phyloP scores from a whole-genome alignment of 805 yeast species.

The Candida vartiovaarae region DNA sequence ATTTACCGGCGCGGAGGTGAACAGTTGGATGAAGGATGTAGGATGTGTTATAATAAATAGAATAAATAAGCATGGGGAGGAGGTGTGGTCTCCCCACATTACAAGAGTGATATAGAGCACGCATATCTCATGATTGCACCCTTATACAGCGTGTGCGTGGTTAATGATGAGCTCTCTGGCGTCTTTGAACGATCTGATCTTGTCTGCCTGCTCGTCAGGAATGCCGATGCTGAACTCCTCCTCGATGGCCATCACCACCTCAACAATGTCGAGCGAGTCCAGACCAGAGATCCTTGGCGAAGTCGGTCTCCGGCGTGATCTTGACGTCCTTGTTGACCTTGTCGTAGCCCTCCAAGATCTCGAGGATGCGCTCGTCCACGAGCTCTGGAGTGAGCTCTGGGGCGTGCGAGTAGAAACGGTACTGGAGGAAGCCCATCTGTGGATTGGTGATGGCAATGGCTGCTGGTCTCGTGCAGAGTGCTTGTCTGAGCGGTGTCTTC shows the following conservation, averaged over 20 bases:
- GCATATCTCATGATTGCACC: background rate
- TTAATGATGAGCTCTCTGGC: conserved; percentile 65
- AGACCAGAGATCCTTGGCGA: conserved; percentile 60
- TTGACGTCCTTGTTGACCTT: conserved; percentile 32
- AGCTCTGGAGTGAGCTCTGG: conserved; percentile 58
- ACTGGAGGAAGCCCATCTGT: background rate
- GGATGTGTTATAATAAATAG: too few relatives aligned
- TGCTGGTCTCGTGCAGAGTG: too few relatives aligned
- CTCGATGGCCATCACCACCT: conserved; percentile 67
- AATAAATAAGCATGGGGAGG: too few relatives aligned
- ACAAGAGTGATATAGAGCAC: too few relatives aligned
- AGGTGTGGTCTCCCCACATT: too few relatives aligned
- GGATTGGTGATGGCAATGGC: too few relatives aligned
- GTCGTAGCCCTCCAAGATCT: conserved; percentile 58
- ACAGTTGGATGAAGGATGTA: too few relatives aligned
- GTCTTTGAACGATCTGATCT: conserved; percentile 79
- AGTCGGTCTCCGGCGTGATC: conserved; percentile 38
- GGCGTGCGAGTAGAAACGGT: conserved; percentile 43
- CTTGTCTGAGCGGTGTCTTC: too few relatives aligned
- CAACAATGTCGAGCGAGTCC: conserved; percentile 68
- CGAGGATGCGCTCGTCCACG: conserved; percentile 54
- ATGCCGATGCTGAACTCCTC: conserved; percentile 59
- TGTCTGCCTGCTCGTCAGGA: conserved; percentile 81
- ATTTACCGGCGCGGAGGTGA: too few relatives aligned
- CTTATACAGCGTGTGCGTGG: conserved; percentile 19